Conservation (phyloP, 2,329 filamentous ascomycete genomes). For the Beauveria rudraprayagi region DNA sequence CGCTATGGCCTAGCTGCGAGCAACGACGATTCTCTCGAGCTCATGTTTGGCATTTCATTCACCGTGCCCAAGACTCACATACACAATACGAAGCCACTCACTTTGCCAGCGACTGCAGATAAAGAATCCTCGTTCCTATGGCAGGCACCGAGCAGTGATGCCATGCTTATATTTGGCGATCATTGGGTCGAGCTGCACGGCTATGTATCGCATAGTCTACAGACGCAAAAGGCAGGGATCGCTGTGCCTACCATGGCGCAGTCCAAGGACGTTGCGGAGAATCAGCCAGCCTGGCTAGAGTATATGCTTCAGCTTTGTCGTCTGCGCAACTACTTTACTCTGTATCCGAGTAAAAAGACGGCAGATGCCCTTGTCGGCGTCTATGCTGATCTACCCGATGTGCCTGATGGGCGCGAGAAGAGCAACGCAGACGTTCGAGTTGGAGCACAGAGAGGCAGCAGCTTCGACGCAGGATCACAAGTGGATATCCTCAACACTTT, state of each 20-base stretch:
- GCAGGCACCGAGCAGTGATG: constrained; percentile 77
- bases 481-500: constrained; percentile 41
- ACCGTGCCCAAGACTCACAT: constrained; percentile 60
- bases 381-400: constrained; percentile 65
- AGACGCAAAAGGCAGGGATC: constrained; percentile 29
- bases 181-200: constrained; percentile 82
- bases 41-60: constrained; percentile 71
- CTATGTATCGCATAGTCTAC: constrained; percentile 61
- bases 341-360: constrained; percentile 63
- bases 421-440: constrained; percentile 14
- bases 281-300: constrained; percentile 69
- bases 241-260: constrained; percentile 32
- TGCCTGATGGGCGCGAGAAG: constrained; percentile 59
- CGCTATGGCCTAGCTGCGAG: constrained; percentile 52
- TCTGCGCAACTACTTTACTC: constrained; percentile 65
- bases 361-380: constrained; percentile 56
- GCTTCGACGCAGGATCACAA: constrained; percentile 36
- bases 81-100: constrained; percentile 51
- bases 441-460: constrained; percentile 23
- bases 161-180: constrained; percentile 72
- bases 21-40: constrained; percentile 37
- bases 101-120: constrained; percentile 28
- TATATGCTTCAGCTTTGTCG: constrained; percentile 69
- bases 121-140: constrained; percentile 62
- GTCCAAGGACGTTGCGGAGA: constrained; percentile 56